Conservation (phyloP, 1,139 yeast species). For the Diutina scorzettiae region DNA sequence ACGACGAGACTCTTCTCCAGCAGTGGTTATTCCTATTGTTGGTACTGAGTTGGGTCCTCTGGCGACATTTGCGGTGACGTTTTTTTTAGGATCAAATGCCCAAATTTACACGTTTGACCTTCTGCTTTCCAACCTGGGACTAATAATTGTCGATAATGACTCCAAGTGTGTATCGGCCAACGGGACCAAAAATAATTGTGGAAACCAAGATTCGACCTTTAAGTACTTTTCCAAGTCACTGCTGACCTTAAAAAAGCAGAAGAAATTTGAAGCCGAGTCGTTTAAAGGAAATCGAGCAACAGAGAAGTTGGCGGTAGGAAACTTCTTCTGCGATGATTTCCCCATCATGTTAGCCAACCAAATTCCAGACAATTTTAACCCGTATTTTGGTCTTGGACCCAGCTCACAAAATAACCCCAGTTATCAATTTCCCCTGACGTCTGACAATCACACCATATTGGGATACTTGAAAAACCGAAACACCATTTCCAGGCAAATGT, state of each 20-base stretch:
- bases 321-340: neutral
- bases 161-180: neutral
- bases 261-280: neutral
- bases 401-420: neutral
- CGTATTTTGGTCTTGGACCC: constrained; percentile 4
- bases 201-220: neutral
- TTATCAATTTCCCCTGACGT: neutral
- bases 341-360: neutral
- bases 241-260: neutral
- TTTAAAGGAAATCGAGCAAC: neutral
- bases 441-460: neutral
- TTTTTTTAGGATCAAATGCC: neutral
- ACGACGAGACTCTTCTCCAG: neutral
- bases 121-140: constrained; percentile 1
- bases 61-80: neutral
- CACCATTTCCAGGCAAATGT: neutral
- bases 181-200: neutral
- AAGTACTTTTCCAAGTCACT: neutral
- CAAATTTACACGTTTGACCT: neutral
- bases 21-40: neutral
- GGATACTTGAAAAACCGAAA: neutral
- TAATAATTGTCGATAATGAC: neutral
- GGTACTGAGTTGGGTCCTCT: neutral
- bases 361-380: neutral
- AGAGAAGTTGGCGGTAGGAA: neutral